phyloP scores from a whole-genome alignment of 2,329 filamentous ascomycete genomes.

The Fusarium anthophilum region DNA sequence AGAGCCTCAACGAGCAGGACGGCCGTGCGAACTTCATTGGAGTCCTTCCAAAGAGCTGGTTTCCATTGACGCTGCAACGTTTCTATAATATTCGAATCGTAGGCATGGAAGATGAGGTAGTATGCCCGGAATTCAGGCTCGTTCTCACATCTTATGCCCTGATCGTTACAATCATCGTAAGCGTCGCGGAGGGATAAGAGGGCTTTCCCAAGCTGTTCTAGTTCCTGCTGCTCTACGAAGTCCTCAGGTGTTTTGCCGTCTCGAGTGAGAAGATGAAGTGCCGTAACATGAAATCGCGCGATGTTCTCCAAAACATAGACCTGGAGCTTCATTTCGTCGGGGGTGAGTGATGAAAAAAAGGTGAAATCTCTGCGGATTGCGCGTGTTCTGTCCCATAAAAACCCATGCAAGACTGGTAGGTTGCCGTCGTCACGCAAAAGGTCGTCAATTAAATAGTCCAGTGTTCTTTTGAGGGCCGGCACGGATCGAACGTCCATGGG shows the following conservation, averaged over 20 bases:
- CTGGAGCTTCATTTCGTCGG: conserved; percentile 65
- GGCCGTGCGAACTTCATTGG: conserved; percentile 69
- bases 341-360: conserved; percentile 69
- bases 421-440: conserved; percentile 65
- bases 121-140: conserved; percentile 74
- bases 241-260: conserved; percentile 65
- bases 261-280: conserved; percentile 70
- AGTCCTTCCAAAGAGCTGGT: conserved; percentile 61
- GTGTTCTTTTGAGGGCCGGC: conserved; percentile 64
- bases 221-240: conserved; percentile 73
- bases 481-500: conserved; percentile 75
- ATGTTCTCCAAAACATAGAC: conserved; percentile 74
- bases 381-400: conserved; percentile 74
- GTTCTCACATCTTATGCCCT: conserved; percentile 66
- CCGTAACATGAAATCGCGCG: conserved; percentile 71
- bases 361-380: conserved; percentile 75
- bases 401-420: conserved; percentile 66
- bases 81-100: conserved; percentile 65
- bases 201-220: conserved; percentile 73
- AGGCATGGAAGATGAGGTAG: conserved; percentile 69
- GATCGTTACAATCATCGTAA: conserved; percentile 72
- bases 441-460: conserved; percentile 71
- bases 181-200: conserved; percentile 72
- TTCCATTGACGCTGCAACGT: conserved; percentile 67
- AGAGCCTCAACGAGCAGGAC: conserved; percentile 68